Evolutionary conservation across 2,329 filamentous ascomycete species (phyloP), one percentile per base, ranked within the genome.

Genomic region (Akanthomyces dipterigenus): DNA sequence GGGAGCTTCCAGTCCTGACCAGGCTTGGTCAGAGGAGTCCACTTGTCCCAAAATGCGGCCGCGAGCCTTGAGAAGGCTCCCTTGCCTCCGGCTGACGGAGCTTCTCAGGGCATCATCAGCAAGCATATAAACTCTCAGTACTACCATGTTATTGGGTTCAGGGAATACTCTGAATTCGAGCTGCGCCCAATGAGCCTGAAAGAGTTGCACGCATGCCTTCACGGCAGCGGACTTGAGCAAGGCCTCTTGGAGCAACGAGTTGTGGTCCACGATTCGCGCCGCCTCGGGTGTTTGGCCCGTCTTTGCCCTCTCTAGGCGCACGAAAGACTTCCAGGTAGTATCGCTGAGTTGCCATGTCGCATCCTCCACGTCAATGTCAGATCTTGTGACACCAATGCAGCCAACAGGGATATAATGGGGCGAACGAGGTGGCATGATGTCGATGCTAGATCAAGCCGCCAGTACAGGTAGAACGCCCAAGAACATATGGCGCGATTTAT

Each of bases 61-160:
- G 31, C 87, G 74, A 1, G 76, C 71, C 55, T 72, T 79, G 31
- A 75, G 74, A 6, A 88, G 70, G 18, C 67, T 70, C 2, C 65
- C 66, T 61, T 79, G 75, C 1, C 73, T 75, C 7, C 85, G 78
- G 43, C 82, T 75, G n/a, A 89, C 75, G 4, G 72, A 70, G 1
- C 76, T 70, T 34, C 84, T 80, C 2, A 81, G 79, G 38, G 84
- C 77, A 71, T 93, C 89, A 64, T 89, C 84, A 2, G 88, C 86
- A 2, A 90, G 78, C 4, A 89, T 66, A 66, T 88, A 86, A 0
- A 90, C 75, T 24, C 87, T 79, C 8, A 84, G 43, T 6, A 75
- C 68, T 20, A 70, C 73, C 5, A 61, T 51, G 1, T 65, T 49
- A 3, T 65, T 55, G 14, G 64, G 51, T 6, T 67, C 61, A 2